A percentile compares a stretch with the other conserved stretches of the same genome.
Conservation (phyloP, 2,329 filamentous ascomycete genomes). For the Spiromastix sp. region DNA sequence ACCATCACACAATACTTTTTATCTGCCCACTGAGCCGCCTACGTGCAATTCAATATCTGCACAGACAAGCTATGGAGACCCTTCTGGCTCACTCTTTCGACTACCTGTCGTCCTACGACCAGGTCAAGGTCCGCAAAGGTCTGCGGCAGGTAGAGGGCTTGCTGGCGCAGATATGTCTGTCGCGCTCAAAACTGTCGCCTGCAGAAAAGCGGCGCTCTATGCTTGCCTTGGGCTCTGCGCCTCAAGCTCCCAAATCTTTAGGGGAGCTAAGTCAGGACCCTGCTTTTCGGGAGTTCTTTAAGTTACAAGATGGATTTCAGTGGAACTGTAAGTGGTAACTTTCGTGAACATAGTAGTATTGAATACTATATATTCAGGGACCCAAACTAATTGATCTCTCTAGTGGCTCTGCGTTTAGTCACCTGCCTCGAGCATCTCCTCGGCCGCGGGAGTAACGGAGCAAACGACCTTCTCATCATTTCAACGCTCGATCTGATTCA, state of each 20-base stretch:
- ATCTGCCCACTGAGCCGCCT: too few species aligned
- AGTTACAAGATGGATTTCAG: constrained; percentile 92
- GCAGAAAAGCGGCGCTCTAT: constrained; percentile 34
- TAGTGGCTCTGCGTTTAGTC: constrained; percentile 73
- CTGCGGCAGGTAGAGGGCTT: constrained; percentile 88
- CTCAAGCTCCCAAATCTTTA: constrained; percentile 50
- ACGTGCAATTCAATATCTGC: too few species aligned
- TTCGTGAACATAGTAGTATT: not conserved
- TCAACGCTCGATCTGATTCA: constrained; percentile 82
- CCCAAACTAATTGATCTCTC: not conserved
- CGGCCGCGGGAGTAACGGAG: constrained; percentile 68
- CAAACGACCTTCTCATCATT: constrained; percentile 81
- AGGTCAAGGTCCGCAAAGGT: constrained; percentile 82
- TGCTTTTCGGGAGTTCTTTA: constrained; percentile 91
- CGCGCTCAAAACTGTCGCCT: constrained; percentile 33
- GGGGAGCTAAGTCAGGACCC: constrained; percentile 66
- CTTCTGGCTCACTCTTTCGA: constrained; percentile 89
- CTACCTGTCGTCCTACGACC: constrained; percentile 88
- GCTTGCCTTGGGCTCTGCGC: constrained; percentile 27
- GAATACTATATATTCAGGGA: not conserved
- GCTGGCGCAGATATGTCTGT: constrained; percentile 87
- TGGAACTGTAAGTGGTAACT: constrained; percentile 59
- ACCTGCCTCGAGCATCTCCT: constrained; percentile 77
- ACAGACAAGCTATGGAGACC: constrained; percentile 88
- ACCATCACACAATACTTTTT: too few species aligned